Evolutionary conservation across 768 basidiomycete genomes (phyloP).

Genomic region (Boletales sp.): DNA sequence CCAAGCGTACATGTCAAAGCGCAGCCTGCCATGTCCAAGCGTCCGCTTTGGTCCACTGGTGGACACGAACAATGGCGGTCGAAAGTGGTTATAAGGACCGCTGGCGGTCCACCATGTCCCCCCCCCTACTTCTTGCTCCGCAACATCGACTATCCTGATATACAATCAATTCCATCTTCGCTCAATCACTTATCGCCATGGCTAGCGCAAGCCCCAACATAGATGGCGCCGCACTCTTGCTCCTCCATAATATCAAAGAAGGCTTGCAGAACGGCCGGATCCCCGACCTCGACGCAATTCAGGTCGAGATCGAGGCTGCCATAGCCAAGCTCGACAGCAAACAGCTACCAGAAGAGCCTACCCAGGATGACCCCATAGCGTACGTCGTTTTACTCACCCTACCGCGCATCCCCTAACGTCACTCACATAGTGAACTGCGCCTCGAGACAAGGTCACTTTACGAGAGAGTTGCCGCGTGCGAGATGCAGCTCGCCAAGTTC

Average conservation of each 20-base stretch:
- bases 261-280: slow-evolving; percentile 12
- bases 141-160: neutral
- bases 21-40: slow-evolving; percentile 11
- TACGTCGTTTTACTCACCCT: neutral
- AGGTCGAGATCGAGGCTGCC: slow-evolving; percentile 10
- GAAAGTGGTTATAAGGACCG: slow-evolving; percentile 10
- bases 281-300: neutral
- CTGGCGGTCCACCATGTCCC: slow-evolving; percentile 1
- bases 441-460: slow-evolving; percentile 6
- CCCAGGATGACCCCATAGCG: slow-evolving; percentile 6
- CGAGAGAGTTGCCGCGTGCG: slow-evolving; percentile 6
- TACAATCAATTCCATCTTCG: neutral
- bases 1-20: slow-evolving; percentile 12
- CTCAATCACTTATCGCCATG: slow-evolving; percentile 4
- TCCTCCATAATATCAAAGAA: slow-evolving; percentile 10
- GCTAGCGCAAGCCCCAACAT: neutral
- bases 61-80: slow-evolving; percentile 1
- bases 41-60: slow-evolving; percentile 14
- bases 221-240: slow-evolving; percentile 3
- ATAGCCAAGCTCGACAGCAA: slow-evolving; percentile 5
- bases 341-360: neutral
- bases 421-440: slow-evolving; percentile 4
- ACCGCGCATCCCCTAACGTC: neutral
- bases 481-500: slow-evolving; percentile 6
- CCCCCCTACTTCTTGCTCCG: neutral